Evolutionary conservation across 2,329 filamentous ascomycete species (phyloP).

Genomic region (Diaporthe nobilis): DNA sequence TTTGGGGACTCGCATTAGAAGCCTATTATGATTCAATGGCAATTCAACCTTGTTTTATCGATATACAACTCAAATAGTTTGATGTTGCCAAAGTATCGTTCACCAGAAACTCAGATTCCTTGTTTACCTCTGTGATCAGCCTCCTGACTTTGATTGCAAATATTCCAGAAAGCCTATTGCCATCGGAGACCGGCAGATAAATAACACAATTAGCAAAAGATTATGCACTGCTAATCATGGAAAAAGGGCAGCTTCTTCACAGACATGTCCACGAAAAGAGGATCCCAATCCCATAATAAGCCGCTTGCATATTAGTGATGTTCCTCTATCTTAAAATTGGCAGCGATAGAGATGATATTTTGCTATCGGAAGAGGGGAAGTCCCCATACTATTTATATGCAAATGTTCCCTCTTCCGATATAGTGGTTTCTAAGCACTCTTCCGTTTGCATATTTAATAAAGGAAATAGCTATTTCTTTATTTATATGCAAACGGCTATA

Average conservation of each 20-base stretch:
- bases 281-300: neutral
- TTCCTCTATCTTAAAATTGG: no score
- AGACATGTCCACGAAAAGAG: conserved; percentile 1
- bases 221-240: conserved; percentile 2
- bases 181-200: neutral
- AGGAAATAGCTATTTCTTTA: no score
- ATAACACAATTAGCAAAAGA: neutral
- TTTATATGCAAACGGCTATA: no score
- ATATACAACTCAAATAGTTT: neutral
- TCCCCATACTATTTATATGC: no score
- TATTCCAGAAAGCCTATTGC: neutral
- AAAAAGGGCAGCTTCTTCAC: neutral
- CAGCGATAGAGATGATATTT: no score
- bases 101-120: conserved; percentile 1
- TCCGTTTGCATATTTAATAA: no score
- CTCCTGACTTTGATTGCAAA: neutral
- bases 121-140: neutral
- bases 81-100: neutral
- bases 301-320: no score
- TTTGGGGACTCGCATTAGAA: neutral
- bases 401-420: no score
- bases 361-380: no score
- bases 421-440: no score
- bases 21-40: neutral
- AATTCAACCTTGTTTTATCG: neutral